Conservation (phyloP, 164 flowering plant genomes). For the Aristolochia fimbriata region DNA sequence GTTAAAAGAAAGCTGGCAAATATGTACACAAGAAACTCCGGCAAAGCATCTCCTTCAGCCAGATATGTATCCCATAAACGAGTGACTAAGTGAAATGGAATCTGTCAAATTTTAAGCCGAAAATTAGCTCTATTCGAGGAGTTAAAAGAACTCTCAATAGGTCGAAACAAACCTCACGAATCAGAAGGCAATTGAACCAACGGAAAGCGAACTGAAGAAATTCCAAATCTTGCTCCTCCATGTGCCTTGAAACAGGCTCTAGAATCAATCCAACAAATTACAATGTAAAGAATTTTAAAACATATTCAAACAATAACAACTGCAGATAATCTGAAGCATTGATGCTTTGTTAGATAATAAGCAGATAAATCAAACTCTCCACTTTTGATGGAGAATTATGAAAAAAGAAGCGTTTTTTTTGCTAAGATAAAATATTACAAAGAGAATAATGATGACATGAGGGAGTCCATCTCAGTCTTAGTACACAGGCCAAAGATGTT, state of each 20-base stretch:
- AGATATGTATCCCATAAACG: conserved; percentile 99
- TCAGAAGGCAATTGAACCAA: conserved; percentile 97
- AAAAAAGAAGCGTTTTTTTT: too few species aligned
- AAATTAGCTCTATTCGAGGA: conserved; percentile 1
- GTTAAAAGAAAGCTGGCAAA: conserved; percentile 92
- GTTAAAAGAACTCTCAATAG: background rate
- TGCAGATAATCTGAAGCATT: too few species aligned
- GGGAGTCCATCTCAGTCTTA: too few species aligned
- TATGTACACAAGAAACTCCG: conserved; percentile 95
- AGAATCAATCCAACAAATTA: conserved; percentile 5
- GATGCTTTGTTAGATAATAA: too few species aligned
- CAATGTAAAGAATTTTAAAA: background rate
- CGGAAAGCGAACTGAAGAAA: conserved; percentile 99
- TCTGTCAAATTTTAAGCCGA: conserved; percentile 22
- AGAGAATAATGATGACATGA: too few species aligned
- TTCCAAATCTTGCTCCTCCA: conserved; percentile 94
- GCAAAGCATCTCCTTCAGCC: conserved; percentile 98
- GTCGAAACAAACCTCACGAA: conserved; percentile 71
- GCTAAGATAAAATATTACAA: too few species aligned
- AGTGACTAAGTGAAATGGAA: conserved; percentile 86
- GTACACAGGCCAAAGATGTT: too few species aligned
- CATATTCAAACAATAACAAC: background rate
- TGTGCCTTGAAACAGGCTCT: conserved; percentile 96
- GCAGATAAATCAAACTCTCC: too few species aligned
- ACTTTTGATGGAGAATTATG: too few species aligned